phyloP scores from a whole-genome alignment of 176 grass and related monocot species.

The Aegilops bicornis region DNA sequence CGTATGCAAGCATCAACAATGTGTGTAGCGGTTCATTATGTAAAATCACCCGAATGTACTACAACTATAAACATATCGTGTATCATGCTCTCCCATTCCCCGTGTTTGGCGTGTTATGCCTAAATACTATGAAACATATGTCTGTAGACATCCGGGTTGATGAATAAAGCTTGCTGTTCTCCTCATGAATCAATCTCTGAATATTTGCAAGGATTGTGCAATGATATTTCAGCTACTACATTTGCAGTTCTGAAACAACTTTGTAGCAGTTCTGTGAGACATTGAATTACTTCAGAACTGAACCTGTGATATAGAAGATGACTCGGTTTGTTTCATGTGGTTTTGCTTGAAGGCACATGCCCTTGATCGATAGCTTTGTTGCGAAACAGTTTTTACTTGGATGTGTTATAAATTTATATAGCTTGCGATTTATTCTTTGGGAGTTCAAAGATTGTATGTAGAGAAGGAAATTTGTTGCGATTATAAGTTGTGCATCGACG shows the following conservation, averaged over 20 bases:
- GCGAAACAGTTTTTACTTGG: too few species aligned
- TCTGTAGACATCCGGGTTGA: not conserved
- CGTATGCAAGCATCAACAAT: not conserved
- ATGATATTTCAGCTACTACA: not conserved
- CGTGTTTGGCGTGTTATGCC: not conserved
- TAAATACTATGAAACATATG: not conserved
- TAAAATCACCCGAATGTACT: slow-evolving; percentile 16
- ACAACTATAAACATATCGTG: not conserved
- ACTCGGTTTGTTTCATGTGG: too few species aligned
- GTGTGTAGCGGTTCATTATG: not conserved
- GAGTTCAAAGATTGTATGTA: too few species aligned
- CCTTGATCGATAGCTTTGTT: too few species aligned
- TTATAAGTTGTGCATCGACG: too few species aligned
- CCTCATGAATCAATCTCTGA: not conserved
- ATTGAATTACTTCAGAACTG: not conserved
- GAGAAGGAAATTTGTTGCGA: too few species aligned
- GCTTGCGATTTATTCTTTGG: too few species aligned
- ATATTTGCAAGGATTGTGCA: not conserved
- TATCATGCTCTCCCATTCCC: not conserved
- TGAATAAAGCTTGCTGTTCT: not conserved
- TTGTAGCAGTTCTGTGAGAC: too few species aligned
- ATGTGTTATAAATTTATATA: too few species aligned
- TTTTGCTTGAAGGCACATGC: too few species aligned
- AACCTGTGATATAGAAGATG: too few species aligned
- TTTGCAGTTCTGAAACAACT: not conserved